These are phyloP conservation scores for Penicillium sp. DNA, from an alignment of 2,329 filamentous ascomycete genomes.

Conservation along the genomic window DNA sequence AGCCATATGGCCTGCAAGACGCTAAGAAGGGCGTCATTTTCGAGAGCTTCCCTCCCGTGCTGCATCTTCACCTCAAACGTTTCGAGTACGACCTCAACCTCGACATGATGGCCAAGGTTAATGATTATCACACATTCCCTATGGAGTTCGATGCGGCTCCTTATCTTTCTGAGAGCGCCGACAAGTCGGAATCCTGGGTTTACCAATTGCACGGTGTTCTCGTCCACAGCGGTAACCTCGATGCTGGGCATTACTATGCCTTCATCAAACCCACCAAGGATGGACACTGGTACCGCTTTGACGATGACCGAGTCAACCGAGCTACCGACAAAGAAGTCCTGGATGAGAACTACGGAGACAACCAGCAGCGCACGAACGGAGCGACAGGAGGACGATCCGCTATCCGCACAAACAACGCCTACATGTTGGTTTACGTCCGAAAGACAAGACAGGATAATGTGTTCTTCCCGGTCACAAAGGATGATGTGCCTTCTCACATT, in stretches of 20 bases:
- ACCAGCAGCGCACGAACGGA: constrained; percentile 64
- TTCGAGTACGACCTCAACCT: constrained; percentile 97
- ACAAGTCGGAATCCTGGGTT: constrained; percentile 81
- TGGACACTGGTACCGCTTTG: constrained; percentile 93
- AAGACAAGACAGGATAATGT: constrained; percentile 82
- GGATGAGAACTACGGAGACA: constrained; percentile 95
- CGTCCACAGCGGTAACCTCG: constrained; percentile 93
- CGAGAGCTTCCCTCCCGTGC: constrained; percentile 86
- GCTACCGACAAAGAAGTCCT: constrained; percentile 87
- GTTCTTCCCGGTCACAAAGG: constrained; percentile 69
- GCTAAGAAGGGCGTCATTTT: constrained; percentile 98
- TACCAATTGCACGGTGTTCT: constrained; percentile 94
- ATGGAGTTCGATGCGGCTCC: constrained; percentile 64
- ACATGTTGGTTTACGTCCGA: constrained; percentile 98
- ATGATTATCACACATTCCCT: constrained; percentile 50
- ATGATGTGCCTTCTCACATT: constrained; percentile 79
- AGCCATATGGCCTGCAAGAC: constrained; percentile 88
- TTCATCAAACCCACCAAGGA: constrained; percentile 93
- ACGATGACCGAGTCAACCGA: constrained; percentile 95
- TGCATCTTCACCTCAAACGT: constrained; percentile 92
- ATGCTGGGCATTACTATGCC: constrained; percentile 97
- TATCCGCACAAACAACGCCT: constrained; percentile 75
- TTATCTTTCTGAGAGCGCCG: constrained; percentile 81
- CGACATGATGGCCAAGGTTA: constrained; percentile 97
- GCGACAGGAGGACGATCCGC: constrained; percentile 58